Evolutionary conservation across 169 alveolate species (phyloP).

Genomic region (Blepharisma undulans): DNA sequence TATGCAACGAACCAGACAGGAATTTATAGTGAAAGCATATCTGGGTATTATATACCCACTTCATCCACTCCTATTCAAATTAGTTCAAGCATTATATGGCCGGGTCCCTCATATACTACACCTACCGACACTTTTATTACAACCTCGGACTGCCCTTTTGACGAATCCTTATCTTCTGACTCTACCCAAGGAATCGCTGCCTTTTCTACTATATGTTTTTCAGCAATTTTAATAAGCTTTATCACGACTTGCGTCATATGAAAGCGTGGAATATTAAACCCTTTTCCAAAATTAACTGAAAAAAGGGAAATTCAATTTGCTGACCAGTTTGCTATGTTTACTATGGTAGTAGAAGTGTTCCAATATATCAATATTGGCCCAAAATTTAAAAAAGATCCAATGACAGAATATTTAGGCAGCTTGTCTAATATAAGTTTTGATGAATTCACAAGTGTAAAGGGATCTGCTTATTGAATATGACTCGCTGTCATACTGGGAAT

Average conservation of each 20-base stretch:
- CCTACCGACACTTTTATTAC: background rate
- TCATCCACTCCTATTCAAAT: background rate
- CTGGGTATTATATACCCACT: background rate
- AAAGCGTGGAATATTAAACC: background rate
- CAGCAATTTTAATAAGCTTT: background rate
- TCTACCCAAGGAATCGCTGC: background rate
- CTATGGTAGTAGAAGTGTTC: background rate
- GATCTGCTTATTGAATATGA: background rate
- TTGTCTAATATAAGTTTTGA: background rate
- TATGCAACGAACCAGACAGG: too few relatives aligned
- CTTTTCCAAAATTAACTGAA: background rate
- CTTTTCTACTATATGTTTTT: background rate
- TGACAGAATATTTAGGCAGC: background rate
- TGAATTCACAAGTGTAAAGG: background rate
- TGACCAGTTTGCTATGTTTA: background rate
- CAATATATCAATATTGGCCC: background rate
- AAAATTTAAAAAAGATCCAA: background rate
- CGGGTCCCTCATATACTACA: background rate
- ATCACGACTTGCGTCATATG: background rate
- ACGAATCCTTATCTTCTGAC: background rate
- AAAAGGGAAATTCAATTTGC: background rate
- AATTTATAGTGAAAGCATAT: background rate
- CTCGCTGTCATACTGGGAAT: background rate
- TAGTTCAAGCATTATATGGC: background rate
- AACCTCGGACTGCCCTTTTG: background rate